Evolutionary conservation across 2,329 filamentous ascomycete genomes (phyloP).

Genomic region (Geosmithia putterillii): DNA sequence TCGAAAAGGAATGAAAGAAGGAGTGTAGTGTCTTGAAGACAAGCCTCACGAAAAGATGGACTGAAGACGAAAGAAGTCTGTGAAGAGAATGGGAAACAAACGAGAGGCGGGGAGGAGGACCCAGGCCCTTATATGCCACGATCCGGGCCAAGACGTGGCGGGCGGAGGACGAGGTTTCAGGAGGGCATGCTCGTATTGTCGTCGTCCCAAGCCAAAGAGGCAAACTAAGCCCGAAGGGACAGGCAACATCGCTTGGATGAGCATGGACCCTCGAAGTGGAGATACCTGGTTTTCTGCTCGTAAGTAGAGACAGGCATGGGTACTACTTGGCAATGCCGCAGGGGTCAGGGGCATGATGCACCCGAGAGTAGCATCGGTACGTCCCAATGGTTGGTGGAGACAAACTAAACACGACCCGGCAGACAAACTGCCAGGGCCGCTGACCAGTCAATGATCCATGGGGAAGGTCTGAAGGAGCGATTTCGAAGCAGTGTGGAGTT

Average conservation of each 20-base stretch:
- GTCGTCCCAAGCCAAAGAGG: background rate
- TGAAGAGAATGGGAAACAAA: constrained; percentile 3
- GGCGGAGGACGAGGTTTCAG: constrained; percentile 2
- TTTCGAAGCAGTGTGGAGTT: constrained; percentile 25
- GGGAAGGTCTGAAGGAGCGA: background rate
- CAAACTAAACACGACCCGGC: background rate
- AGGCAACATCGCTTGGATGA: background rate
- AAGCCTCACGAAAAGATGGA: constrained; percentile 9
- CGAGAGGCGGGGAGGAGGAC: constrained; percentile 1
- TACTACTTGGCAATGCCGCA: background rate
- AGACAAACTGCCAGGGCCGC: background rate
- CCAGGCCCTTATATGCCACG: constrained; percentile 6
- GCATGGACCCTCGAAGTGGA: too few species aligned
- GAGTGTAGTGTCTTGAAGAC: constrained; percentile 19
- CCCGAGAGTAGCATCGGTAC: background rate
- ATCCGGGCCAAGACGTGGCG: constrained; percentile 3
- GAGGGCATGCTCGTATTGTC: background rate
- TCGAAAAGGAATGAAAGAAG: constrained; percentile 11
- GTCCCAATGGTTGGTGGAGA: background rate
- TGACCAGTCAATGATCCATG: background rate
- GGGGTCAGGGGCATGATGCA: background rate
- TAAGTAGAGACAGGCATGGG: background rate
- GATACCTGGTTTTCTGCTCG: background rate
- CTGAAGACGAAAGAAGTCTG: constrained; percentile 5
- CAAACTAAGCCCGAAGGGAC: background rate